These are phyloP conservation scores for Closterium sp. DNA, from an alignment of 139 green algal species.

Conservation along the genomic window DNA sequence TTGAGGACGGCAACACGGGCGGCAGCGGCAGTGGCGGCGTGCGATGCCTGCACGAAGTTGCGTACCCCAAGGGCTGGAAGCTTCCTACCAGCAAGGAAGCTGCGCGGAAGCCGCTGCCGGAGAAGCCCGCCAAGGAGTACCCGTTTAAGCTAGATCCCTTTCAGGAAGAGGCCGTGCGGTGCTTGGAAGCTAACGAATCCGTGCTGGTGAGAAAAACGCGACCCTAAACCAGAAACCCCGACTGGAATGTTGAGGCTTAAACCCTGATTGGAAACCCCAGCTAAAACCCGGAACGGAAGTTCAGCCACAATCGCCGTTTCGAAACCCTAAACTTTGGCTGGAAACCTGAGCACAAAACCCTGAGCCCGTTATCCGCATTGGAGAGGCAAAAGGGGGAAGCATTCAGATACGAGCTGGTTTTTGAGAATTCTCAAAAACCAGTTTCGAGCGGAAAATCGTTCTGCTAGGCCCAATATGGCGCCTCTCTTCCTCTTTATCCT, in stretches of 20 bases:
- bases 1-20: not conserved
- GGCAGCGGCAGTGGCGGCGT: not conserved
- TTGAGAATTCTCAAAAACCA: no score
- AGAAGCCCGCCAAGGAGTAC: conserved; percentile 52
- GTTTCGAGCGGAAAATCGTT: not conserved
- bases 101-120: not conserved
- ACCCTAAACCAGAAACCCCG: not conserved
- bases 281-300: no score
- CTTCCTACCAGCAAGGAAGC: not conserved
- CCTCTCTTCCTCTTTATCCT: not conserved
- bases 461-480: not conserved
- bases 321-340: not conserved
- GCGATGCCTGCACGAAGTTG: conserved; percentile 2
- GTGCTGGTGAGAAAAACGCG: conserved; percentile 61
- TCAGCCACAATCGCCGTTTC: no score
- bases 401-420: no score
- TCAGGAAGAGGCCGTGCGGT: conserved; percentile 52
- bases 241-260: not conserved
- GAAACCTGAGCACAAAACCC: not conserved
- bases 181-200: conserved; percentile 57
- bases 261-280: no score
- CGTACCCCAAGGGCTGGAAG: conserved; percentile 1
- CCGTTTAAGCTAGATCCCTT: conserved; percentile 75
- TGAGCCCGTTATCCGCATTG: not conserved
- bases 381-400: not conserved